Conservation (phyloP, 2,329 filamentous ascomycete genomes). For the Coleophoma eucalyptorum region DNA sequence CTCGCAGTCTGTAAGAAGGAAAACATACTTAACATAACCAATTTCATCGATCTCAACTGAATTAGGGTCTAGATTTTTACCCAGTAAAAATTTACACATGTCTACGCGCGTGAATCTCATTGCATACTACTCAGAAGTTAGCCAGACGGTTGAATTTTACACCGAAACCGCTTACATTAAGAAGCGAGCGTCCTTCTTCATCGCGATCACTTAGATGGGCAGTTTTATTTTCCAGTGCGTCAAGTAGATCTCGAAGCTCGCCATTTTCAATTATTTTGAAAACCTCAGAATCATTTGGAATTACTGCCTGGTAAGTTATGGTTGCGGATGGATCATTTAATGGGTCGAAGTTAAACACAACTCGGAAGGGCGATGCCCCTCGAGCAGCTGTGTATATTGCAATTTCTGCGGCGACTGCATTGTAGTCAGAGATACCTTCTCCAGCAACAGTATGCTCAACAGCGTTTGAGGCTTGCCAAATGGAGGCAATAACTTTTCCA, state of each 20-base stretch:
- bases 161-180: slow-evolving; percentile 8
- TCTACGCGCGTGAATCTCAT: not conserved
- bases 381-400: slow-evolving; percentile 4
- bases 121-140: slow-evolving; percentile 10
- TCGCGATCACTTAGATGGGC: slow-evolving; percentile 5
- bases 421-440: not conserved
- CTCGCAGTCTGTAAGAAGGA: no score
- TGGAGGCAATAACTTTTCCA: slow-evolving; percentile 6
- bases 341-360: slow-evolving; percentile 10
- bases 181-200: slow-evolving; percentile 7
- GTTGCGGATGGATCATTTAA: slow-evolving; percentile 5
- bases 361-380: not conserved
- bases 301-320: slow-evolving; percentile 11
- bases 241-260: not conserved
- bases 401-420: not conserved
- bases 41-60: slow-evolving; percentile 1
- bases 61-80: slow-evolving; percentile 9
- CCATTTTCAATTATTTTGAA: slow-evolving; percentile 4
- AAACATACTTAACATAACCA: slow-evolving; percentile 4
- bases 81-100: slow-evolving; percentile 11
- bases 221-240: slow-evolving; percentile 3
- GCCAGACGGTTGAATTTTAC: not conserved
- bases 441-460: not conserved
- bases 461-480: slow-evolving; percentile 5
- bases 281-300: slow-evolving; percentile 9